Evolutionary conservation across 768 basidiomycete genomes (phyloP), one percentile per base, ranked within the genome.

Genomic region (Krasilnikovozyma curviuscula): DNA sequence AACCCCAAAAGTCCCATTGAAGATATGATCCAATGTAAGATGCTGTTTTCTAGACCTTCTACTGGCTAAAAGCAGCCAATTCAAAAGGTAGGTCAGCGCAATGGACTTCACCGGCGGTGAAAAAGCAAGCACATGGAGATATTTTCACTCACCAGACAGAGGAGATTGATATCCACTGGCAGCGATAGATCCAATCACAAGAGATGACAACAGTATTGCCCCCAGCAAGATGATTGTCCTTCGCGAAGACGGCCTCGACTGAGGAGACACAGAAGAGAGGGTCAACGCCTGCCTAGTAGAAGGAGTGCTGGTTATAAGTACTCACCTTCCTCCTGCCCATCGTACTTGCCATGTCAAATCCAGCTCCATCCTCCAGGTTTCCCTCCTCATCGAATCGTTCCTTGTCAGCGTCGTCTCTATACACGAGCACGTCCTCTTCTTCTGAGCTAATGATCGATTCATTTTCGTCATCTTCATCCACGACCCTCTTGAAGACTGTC

Each of bases 21-120:
- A 86, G 43, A 93, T 64, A 61, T 88, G 80, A 59, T 95, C 84
- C 72, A 97, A 76, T 4, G 79, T 79, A 27, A 95, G 69, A 55
- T 74, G 81, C 50, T 69, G 69, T 30, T 63, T 69, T 2, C 83
- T 81, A 13, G 49, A 52, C 40, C 60, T 60, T 27, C 52, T 53
- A 33, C 24, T 70, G 69, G 57, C 65, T 68, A 61, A 71, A 72
- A 7, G 71, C 58, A 47, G 70, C 65, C 18, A 78, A 74, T 23
- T 70, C 69, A 66, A 93, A 2, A 75, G 70, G 42, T 71, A 76
- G 59, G 0, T 68, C 72, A 2, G 84, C 76, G 37, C 82, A 59
- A 1, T 68, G 50, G 8, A 86, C 68, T 12, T 86, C 68, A 1
- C 68, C 68, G 34, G 67, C 66, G 44, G 93, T 70, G 39, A 73